phyloP scores from a whole-genome alignment of 495 filamentous ascomycete species.

The Geopyxis carbonaria region DNA sequence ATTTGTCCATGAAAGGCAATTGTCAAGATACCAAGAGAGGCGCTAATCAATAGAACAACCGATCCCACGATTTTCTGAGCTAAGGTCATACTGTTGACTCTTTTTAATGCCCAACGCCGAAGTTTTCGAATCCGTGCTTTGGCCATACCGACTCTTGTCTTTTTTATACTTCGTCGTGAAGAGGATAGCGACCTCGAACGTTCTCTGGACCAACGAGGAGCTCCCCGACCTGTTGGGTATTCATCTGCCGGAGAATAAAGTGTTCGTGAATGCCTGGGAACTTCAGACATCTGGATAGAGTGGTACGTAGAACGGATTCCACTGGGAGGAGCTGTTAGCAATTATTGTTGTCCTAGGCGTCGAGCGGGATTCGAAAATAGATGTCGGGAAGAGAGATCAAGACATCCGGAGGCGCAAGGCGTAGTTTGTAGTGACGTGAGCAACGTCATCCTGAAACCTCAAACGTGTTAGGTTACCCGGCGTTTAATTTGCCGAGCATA shows the following conservation, averaged over 20 bases:
- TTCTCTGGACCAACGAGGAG: slow-evolving; percentile 11
- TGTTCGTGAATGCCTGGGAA: slow-evolving; percentile 20
- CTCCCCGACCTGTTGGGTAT: slow-evolving; percentile 11
- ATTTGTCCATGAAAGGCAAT: slow-evolving; percentile 24
- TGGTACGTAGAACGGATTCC: slow-evolving; percentile 1
- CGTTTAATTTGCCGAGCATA: no score
- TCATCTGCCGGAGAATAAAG: slow-evolving; percentile 20
- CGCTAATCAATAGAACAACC: slow-evolving; percentile 10
- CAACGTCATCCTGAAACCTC: no score
- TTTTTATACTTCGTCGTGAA: slow-evolving; percentile 7
- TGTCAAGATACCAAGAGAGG: slow-evolving; percentile 13
- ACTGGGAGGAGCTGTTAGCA: no score
- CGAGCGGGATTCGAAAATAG: no score
- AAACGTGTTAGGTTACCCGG: no score
- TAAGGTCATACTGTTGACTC: slow-evolving; percentile 13
- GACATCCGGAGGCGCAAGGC: no score
- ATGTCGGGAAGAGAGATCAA: no score
- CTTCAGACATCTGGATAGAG: slow-evolving; percentile 18
- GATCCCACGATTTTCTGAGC: slow-evolving; percentile 17
- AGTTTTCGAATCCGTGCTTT: slow-evolving; percentile 12
- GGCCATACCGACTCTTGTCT: background rate
- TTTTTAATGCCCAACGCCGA: slow-evolving; percentile 20
- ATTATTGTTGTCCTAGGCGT: no score
- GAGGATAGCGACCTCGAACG: slow-evolving; percentile 5
- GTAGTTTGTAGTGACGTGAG: no score